phyloP scores from a whole-genome alignment of 2,329 filamentous ascomycete genomes.

The Incumbomyces delicatus region DNA sequence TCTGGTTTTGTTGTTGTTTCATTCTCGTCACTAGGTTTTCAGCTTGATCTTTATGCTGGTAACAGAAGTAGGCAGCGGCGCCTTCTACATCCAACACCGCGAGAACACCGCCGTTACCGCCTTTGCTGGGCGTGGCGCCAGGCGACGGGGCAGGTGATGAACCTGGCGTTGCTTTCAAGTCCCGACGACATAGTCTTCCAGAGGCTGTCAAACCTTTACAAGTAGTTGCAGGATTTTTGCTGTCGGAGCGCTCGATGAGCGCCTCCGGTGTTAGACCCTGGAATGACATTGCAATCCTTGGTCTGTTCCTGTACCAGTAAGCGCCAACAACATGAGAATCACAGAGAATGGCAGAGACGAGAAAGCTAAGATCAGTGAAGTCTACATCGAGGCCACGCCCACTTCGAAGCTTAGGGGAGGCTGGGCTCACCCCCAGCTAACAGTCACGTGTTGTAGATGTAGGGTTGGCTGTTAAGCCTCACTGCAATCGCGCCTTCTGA shows the following conservation, averaged over 20 bases:
- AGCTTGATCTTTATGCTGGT: constrained; percentile 90
- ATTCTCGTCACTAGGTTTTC: constrained; percentile 33
- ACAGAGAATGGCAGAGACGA: too few species aligned
- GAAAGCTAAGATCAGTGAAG: too few species aligned
- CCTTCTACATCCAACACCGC: constrained; percentile 20
- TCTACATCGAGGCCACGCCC: too few species aligned
- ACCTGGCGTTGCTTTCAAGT: constrained; percentile 39
- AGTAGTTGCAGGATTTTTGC: constrained; percentile 75
- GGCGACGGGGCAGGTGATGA: constrained; percentile 23
- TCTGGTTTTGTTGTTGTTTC: constrained; percentile 35
- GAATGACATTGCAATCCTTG: not conserved
- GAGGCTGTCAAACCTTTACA: constrained; percentile 77
- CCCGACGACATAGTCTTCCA: constrained; percentile 73
- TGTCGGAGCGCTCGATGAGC: constrained; percentile 14
- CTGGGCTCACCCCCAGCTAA: too few species aligned
- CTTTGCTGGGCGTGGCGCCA: constrained; percentile 17
- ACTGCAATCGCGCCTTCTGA: too few species aligned
- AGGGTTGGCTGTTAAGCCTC: too few species aligned
- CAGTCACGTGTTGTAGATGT: too few species aligned
- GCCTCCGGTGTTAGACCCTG: constrained; percentile 5
- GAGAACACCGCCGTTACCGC: constrained; percentile 19
- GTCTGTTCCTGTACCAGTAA: too few species aligned
- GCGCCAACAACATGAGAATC: too few species aligned
- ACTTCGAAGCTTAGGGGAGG: too few species aligned
- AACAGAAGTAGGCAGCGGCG: constrained; percentile 59